phyloP scores from a whole-genome alignment of 2,329 filamentous ascomycete genomes.

The Oidium heveae region DNA sequence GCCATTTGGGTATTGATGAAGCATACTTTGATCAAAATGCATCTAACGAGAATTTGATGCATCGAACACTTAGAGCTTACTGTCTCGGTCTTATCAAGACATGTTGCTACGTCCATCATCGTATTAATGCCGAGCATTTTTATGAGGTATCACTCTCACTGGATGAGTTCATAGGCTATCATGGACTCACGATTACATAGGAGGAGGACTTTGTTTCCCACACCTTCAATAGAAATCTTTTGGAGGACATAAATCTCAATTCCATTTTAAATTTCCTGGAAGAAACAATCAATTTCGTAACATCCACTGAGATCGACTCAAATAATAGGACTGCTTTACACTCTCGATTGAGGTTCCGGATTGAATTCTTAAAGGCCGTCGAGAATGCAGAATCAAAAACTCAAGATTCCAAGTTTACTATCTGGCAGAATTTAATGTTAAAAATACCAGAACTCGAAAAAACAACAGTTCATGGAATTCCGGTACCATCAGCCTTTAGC shows the following conservation, averaged over 20 bases:
- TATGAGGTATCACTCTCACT: conserved; percentile 42
- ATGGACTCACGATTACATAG: conserved; percentile 17
- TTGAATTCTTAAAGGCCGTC: conserved; percentile 30
- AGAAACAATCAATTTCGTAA: conserved; percentile 13
- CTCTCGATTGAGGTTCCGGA: conserved; percentile 39
- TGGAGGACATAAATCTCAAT: conserved; percentile 34
- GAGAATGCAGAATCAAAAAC: conserved; percentile 25
- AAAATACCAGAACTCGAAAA: conserved; percentile 29
- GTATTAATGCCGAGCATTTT: conserved; percentile 61
- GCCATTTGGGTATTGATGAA: conserved; percentile 30
- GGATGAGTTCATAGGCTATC: not conserved
- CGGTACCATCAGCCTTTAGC: conserved; percentile 61
- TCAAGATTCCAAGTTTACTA: conserved; percentile 14
- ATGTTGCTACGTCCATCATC: conserved; percentile 53
- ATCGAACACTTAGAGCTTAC: conserved; percentile 54
- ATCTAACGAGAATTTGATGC: conserved; percentile 22
- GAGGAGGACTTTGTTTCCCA: conserved; percentile 95
- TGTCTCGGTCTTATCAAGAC: conserved; percentile 66
- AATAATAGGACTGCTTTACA: conserved; percentile 28
- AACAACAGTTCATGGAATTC: conserved; percentile 34
- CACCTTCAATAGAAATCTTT: conserved; percentile 57
- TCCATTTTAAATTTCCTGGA: conserved; percentile 10
- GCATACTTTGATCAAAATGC: conserved; percentile 8
- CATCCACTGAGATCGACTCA: conserved; percentile 11
- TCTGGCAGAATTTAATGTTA: conserved; percentile 18